Evolutionary conservation across 2,329 filamentous ascomycete genomes (phyloP), one percentile per base, ranked within the genome.

Genomic region (Fusarium sp.): DNA sequence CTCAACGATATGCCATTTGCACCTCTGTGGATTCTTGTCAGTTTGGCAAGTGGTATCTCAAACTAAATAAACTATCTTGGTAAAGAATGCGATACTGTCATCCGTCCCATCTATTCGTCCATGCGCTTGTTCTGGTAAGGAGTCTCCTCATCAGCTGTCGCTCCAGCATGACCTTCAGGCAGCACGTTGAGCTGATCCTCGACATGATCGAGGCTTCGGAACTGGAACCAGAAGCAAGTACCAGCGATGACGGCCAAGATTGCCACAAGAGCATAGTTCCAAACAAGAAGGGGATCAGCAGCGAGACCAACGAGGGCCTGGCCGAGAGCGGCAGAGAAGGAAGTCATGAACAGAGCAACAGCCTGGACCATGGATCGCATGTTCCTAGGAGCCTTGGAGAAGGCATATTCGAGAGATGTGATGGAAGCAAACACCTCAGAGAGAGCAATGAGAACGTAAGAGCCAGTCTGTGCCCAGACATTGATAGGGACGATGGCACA

Each of bases 291-390:
- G 2, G 93, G 93, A 77, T 94, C 92, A 8, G 78, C 77, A 34
- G 84, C 80, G 20, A 86, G 80, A 29, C 79, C 77, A 20, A 80
- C 79, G 29, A 85, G 81, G 11, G 84, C 92, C 82, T 94, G 91
- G 1, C 91, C 91, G 27, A 94, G 84, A 42, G 92, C 92, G 45
- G 90, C 86, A 8, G 90, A 89, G 78, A 94, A 89, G 57, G 92
- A 91, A 40, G 88, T 90, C 84, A 89, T 92, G 83, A 94, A 92
- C 61, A 93, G 88, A 58, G 89, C 89, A 63, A 94, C 86, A 11
- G 90, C 89, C 75, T 88, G 87, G n/a, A 95, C 91, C 64, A 94
- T 87, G 29, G 90, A 92, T 7, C 92, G 88, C 93, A 95, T 95
- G 83, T 93, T 94, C 79, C 87, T 88, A 10, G 93, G 93, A 0